Evolutionary conservation across 805 yeast genomes (phyloP), one percentile per base, ranked within the genome.

Genomic region (Komagataella populi): DNA sequence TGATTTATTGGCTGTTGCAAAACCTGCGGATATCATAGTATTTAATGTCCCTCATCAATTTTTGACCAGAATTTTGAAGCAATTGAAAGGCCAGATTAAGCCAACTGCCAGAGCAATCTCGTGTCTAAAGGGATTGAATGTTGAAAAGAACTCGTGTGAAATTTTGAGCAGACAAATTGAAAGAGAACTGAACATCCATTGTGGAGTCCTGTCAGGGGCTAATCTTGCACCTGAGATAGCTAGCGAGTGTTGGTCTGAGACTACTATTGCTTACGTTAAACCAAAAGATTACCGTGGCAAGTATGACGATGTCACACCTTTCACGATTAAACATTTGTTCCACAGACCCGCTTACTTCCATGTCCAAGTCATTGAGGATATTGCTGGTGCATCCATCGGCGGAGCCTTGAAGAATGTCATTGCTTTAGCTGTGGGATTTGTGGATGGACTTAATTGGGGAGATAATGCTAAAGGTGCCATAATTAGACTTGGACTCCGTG

Each of bases 41-140:
- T 91, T 93, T 77, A 93, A 93, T 73, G 85, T 93, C 62, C 99
- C 99, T 39, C 99, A 93, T 71, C 99, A 93, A 74, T 93, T 93
- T 66, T 76, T 93, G 68, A 81, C 83, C 53, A 76, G 82, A 58
- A 81, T 91, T 56, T 80, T 87, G 62, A 68, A 74, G 54, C 89
- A 86, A 70, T 75, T 91, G 64, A 74, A 80, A 61, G 96, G 95
- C 54, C 71, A 86, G 52, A 79, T 91, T 53, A 74, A 74, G 59
- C 80, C 85, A 47, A 63, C 70, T 48, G 84, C 81, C 18, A 78
- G 96, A 65, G 99, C 96, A 53, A 84, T 93, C 57, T 90, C 97
- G 6, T 93, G 99, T 72, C 74, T 93, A 60, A 93, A 93, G 73
- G 99, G 99, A 58, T 80, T 90, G 65, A 95, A 90, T 64, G 95